These are phyloP conservation scores for Ganoderma leucocontextum DNA, from an alignment of 1,284 basidiomycete genomes.

Conservation along the genomic window DNA sequence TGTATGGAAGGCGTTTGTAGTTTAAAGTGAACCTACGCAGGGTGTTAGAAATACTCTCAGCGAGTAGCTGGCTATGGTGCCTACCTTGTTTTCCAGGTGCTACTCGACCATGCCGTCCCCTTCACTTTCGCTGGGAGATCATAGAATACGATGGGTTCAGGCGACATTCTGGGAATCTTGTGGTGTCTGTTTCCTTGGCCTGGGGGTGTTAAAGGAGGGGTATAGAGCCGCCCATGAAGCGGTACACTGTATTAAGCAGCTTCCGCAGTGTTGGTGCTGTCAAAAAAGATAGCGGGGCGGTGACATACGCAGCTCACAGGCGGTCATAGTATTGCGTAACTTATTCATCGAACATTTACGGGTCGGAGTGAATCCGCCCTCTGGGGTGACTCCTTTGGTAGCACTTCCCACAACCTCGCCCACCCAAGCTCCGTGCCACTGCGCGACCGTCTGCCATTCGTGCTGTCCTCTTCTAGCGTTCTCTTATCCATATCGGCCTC, in stretches of 20 bases:
- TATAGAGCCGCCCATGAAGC: neutral
- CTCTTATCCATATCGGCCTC: neutral
- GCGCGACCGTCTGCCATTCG: neutral
- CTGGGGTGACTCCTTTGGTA: neutral
- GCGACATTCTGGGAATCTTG: neutral
- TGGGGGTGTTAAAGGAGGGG: neutral
- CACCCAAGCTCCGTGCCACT: neutral
- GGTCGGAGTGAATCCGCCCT: neutral
- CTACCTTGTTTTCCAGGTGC: conserved; percentile 17
- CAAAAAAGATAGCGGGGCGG: neutral
- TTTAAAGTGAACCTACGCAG: conserved; percentile 34
- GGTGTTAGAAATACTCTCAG: neutral
- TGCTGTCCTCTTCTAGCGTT: neutral
- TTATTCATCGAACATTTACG: neutral
- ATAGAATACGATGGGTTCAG: conserved; percentile 34
- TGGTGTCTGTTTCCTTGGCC: neutral
- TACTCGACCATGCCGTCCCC: conserved; percentile 20
- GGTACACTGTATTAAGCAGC: neutral
- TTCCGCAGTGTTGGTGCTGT: neutral
- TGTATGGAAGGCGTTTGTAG: conserved; percentile 39
- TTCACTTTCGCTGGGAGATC: conserved; percentile 37
- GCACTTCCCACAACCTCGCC: neutral
- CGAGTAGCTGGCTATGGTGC: conserved; percentile 15
- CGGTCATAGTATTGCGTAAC: neutral
- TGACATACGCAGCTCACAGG: neutral